phyloP scores from a whole-genome alignment of 2,329 filamentous ascomycete genomes.

The Rugonectria rugulosa region DNA sequence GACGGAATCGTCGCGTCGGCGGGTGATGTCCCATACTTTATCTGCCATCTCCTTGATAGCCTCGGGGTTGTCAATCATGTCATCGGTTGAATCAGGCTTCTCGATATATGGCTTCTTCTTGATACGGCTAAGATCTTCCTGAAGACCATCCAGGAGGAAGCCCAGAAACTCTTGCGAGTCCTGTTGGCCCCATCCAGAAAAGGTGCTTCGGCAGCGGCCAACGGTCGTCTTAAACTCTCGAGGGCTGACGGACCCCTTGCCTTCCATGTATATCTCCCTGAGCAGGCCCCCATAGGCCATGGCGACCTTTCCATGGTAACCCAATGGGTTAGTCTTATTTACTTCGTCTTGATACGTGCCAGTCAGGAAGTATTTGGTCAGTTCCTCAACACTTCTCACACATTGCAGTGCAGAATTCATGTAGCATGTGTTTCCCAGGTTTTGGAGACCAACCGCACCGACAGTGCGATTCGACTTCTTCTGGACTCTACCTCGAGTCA shows the following conservation, averaged over 20 bases:
- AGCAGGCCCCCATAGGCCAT: slow-evolving; percentile 80
- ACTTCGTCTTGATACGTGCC: slow-evolving; percentile 80
- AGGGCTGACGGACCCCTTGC: slow-evolving; percentile 75
- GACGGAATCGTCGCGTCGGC: slow-evolving; percentile 90
- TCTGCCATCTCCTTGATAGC: slow-evolving; percentile 87
- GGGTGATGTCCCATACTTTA: slow-evolving; percentile 90
- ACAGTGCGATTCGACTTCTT: slow-evolving; percentile 73
- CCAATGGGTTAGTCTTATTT: slow-evolving; percentile 85
- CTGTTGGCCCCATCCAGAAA: slow-evolving; percentile 95
- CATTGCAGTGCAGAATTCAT: slow-evolving; percentile 99
- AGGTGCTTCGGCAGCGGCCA: slow-evolving; percentile 81
- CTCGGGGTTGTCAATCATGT: slow-evolving; percentile 84
- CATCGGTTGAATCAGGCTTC: slow-evolving; percentile 96
- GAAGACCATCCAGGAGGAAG: slow-evolving; percentile 91
- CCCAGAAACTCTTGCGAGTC: slow-evolving; percentile 97
- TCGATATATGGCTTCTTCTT: slow-evolving; percentile 97
- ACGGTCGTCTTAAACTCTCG: slow-evolving; percentile 83
- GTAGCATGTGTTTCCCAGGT: slow-evolving; percentile 97
- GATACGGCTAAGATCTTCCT: slow-evolving; percentile 94
- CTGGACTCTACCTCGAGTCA: slow-evolving; percentile 76
- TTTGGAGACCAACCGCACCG: slow-evolving; percentile 84
- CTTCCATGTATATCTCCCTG: slow-evolving; percentile 78
- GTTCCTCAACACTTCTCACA: slow-evolving; percentile 89
- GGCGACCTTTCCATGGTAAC: slow-evolving; percentile 87
- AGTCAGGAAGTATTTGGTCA: slow-evolving; percentile 88